phyloP scores from a whole-genome alignment of 2,329 filamentous ascomycete species.

The Clonostachys rosea region DNA sequence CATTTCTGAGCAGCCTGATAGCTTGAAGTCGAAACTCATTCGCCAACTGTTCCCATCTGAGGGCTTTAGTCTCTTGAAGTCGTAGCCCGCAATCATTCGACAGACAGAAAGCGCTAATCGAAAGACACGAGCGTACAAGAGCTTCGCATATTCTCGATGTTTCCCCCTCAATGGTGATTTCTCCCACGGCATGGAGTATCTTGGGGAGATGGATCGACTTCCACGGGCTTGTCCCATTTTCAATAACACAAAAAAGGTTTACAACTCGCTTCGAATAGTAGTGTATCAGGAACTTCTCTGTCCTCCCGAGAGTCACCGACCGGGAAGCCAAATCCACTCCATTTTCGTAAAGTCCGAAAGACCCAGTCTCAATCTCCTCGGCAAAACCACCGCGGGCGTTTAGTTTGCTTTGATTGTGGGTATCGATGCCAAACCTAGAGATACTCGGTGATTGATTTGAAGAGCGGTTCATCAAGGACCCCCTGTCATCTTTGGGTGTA shows the following conservation, averaged over 20 bases:
- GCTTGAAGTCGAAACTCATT: constrained; percentile 8
- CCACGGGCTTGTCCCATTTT: constrained; percentile 16
- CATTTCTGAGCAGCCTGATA: constrained; percentile 10
- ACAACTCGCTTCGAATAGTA: constrained; percentile 15
- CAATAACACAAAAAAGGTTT: constrained; percentile 16
- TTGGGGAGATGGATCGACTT: constrained; percentile 15
- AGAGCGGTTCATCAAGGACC: neutral
- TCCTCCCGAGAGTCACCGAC: constrained; percentile 2
- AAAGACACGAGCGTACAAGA: constrained; percentile 11
- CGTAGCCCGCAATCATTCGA: constrained; percentile 10
- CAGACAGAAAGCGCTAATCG: constrained; percentile 15
- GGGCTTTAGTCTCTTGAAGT: constrained; percentile 3
- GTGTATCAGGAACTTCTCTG: constrained; percentile 13
- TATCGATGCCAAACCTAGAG: neutral
- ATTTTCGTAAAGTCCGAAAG: neutral
- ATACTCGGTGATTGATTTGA: neutral
- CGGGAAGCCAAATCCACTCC: neutral
- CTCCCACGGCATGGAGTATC: constrained; percentile 11
- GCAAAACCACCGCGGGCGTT: neutral
- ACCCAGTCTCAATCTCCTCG: neutral
- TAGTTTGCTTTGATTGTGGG: neutral
- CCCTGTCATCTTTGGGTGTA: too few species aligned
- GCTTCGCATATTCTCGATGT: constrained; percentile 12
- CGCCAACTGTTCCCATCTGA: constrained; percentile 7
- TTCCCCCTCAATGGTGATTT: constrained; percentile 10